phyloP scores from a whole-genome alignment of 2,329 filamentous ascomycete species.

The Phaeoacremonium minimum region DNA sequence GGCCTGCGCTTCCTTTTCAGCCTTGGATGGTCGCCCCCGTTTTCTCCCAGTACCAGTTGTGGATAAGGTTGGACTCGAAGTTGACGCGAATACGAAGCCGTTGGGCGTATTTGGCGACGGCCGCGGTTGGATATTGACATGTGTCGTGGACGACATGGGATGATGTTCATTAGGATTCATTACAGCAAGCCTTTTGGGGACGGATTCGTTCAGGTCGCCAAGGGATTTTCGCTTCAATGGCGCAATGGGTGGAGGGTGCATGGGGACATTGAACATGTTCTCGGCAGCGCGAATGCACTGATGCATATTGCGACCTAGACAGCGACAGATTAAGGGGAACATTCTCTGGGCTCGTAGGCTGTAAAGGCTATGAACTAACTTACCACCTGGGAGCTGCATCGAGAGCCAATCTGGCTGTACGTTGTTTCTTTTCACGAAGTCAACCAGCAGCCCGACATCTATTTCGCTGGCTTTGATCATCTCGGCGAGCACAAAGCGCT shows the following conservation, averaged over 20 bases:
- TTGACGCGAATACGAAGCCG: constrained; percentile 7
- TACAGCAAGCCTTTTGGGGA: constrained; percentile 23
- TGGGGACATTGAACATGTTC: constrained; percentile 20
- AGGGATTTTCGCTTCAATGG: constrained; percentile 25
- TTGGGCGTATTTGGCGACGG: constrained; percentile 15
- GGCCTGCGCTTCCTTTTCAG: constrained; percentile 20
- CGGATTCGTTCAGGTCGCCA: constrained; percentile 21
- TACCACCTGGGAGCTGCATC: constrained; percentile 30
- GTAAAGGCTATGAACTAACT: constrained; percentile 5
- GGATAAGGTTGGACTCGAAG: constrained; percentile 7
- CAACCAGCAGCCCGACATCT: constrained; percentile 38
- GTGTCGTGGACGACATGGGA: constrained; percentile 6
- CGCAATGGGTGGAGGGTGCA: constrained; percentile 17
- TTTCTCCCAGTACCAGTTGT: constrained; percentile 16
- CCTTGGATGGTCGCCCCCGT: constrained; percentile 27
- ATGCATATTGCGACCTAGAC: constrained; percentile 26
- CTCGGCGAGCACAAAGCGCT: constrained; percentile 55
- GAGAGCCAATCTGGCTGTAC: constrained; percentile 25
- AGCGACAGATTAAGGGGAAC: constrained; percentile 2
- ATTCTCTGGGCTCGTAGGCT: background rate
- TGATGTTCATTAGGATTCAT: constrained; percentile 9
- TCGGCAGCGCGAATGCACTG: constrained; percentile 25
- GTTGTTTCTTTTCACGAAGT: constrained; percentile 35
- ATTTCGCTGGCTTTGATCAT: constrained; percentile 53
- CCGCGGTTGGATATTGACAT: constrained; percentile 24